Evolutionary conservation across 768 basidiomycete genomes (phyloP).

Genomic region (Calocybe gangraenosa): DNA sequence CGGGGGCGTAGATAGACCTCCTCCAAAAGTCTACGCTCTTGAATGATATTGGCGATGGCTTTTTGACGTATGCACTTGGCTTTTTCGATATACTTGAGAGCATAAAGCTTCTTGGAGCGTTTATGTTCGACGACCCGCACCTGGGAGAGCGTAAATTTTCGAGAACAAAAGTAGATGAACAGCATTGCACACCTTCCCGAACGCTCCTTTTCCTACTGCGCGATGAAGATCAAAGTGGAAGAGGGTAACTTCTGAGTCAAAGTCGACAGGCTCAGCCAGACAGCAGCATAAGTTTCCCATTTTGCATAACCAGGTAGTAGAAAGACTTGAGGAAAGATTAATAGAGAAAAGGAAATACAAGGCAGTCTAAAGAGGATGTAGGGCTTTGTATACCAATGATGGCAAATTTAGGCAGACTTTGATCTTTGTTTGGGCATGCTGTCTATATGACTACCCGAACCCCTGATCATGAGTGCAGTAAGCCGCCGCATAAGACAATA

Average conservation of each 20-base stretch:
- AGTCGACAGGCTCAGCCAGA: conserved; percentile 78
- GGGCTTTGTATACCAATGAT: conserved; percentile 18
- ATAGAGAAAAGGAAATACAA: conserved; percentile 34
- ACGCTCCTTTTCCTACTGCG: conserved; percentile 95
- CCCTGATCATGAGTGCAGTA: no score
- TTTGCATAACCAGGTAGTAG: conserved; percentile 32
- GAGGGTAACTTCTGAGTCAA: conserved; percentile 80
- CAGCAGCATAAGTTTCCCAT: conserved; percentile 56
- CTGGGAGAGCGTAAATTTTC: conserved; percentile 33
- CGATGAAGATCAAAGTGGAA: conserved; percentile 97
- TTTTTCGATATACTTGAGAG: conserved; percentile 98
- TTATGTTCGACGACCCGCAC: conserved; percentile 98
- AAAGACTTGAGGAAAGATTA: conserved; percentile 27
- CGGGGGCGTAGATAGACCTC: conserved; percentile 60
- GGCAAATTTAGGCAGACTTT: conserved; percentile 17
- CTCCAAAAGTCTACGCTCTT: conserved; percentile 88
- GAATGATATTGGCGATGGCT: conserved; percentile 89
- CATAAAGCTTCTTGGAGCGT: conserved; percentile 85
- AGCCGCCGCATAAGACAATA: conserved; percentile 6
- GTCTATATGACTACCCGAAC: no score
- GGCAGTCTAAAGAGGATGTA: conserved; percentile 27
- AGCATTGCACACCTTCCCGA: conserved; percentile 77
- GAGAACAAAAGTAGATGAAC: conserved; percentile 7
- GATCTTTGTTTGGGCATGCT: conserved; percentile 25
- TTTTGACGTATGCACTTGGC: conserved; percentile 86